Percentiles rank a stretch among this genome's conserved stretches.
phyloP scores from a whole-genome alignment of 768 basidiomycete genomes.

The Xerocomellus intermedius region DNA sequence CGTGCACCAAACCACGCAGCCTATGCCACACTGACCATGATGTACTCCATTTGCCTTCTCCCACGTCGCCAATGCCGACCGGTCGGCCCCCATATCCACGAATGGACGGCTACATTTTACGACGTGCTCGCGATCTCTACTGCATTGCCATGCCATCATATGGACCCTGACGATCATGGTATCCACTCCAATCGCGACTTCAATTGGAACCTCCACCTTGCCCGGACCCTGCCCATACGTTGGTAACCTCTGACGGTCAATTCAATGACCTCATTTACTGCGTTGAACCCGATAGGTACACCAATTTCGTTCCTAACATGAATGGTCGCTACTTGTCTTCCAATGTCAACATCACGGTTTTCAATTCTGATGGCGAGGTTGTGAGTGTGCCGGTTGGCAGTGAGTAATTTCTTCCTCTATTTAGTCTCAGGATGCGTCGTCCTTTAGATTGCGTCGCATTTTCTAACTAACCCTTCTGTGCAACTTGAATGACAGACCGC shows the following conservation, averaged over 20 bases:
- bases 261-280: not conserved
- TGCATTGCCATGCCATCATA: not conserved
- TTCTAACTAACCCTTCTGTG: conserved; percentile 38
- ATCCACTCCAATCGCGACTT: conserved; percentile 1
- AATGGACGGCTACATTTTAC: not conserved
- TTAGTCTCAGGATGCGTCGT: not conserved
- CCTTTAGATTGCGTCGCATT: too few species aligned
- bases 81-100: not conserved
- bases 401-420: conserved; percentile 16
- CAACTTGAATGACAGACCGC: conserved; percentile 38
- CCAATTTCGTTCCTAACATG: conserved; percentile 64
- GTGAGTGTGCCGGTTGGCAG: conserved; percentile 47
- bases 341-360: conserved; percentile 81
- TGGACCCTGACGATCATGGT: conserved; percentile 9
- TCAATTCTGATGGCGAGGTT: conserved; percentile 37
- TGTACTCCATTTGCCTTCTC: not conserved
- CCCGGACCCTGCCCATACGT: not conserved
- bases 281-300: conserved; percentile 40
- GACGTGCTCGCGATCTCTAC: not conserved
- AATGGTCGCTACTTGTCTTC: conserved; percentile 77
- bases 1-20: conserved; percentile 5
- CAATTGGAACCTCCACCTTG: not conserved
- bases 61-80: not conserved
- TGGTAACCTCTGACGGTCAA: not conserved
- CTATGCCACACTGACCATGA: conserved; percentile 2